Conservation (phyloP, 106 monocot species). For the Chionographis japonica region DNA sequence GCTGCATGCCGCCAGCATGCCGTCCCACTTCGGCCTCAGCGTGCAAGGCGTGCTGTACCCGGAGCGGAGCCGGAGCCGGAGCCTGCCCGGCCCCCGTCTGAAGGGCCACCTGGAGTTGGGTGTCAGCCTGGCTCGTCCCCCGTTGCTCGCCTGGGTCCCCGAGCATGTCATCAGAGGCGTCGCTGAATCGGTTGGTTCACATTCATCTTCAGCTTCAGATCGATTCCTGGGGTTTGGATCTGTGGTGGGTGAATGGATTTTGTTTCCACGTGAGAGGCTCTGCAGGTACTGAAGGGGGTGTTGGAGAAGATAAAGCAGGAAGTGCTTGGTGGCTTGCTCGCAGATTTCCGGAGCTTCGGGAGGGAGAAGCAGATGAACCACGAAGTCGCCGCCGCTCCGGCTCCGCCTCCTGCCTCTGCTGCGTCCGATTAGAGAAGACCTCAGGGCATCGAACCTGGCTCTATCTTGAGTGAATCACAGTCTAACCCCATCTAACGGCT, state of each 20-base stretch:
- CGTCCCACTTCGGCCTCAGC: constrained; percentile 45
- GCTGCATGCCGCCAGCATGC: constrained; percentile 42
- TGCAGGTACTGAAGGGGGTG: constrained; percentile 61
- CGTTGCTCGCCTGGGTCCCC: constrained; percentile 47
- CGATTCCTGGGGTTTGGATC: no score
- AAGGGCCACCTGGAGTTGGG: constrained; percentile 63
- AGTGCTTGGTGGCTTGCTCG: constrained; percentile 45
- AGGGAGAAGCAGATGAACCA: constrained; percentile 34
- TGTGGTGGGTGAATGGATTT: neutral
- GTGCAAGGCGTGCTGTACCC: constrained; percentile 53
- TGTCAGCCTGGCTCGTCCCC: constrained; percentile 50
- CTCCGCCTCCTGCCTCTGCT: neutral
- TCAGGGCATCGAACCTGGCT: no score
- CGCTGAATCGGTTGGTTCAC: constrained; percentile 41
- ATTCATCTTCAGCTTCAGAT: neutral
- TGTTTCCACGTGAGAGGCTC: no score
- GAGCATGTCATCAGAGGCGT: constrained; percentile 36
- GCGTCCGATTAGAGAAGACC: no score
- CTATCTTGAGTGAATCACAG: no score
- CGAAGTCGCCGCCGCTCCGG: neutral
- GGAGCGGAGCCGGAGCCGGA: constrained; percentile 22
- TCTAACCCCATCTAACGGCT: no score
- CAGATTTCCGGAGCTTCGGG: constrained; percentile 44
- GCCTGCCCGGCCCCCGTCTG: constrained; percentile 14
- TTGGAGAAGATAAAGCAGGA: constrained; percentile 68